Percentiles rank a stretch among this genome's conserved stretches.
Conservation (phyloP, 2,329 filamentous ascomycete genomes). For the Aspergillus quadricinctus region DNA sequence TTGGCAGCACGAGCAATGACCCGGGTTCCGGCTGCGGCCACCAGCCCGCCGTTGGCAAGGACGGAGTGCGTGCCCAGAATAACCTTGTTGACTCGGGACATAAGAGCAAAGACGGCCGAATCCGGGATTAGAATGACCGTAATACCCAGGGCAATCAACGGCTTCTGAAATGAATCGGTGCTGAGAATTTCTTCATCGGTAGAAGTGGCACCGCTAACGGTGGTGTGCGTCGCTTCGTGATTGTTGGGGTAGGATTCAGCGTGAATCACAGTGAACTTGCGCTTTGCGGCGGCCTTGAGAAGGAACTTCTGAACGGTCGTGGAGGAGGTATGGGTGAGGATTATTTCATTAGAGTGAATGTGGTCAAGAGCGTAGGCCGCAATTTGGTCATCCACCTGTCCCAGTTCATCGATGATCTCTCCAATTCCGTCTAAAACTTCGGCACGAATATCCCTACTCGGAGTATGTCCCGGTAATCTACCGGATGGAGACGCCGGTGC, state of each 20-base stretch:
- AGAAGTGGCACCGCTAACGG: constrained; percentile 52
- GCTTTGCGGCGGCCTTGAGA: constrained; percentile 77
- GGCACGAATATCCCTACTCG: constrained; percentile 67
- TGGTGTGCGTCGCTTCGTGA: constrained; percentile 59
- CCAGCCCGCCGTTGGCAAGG: constrained; percentile 78
- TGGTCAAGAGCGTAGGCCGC: constrained; percentile 82
- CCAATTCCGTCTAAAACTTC: constrained; percentile 92
- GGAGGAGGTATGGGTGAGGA: constrained; percentile 83
- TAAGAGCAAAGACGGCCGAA: constrained; percentile 83
- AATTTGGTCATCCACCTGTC: constrained; percentile 89
- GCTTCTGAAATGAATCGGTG: constrained; percentile 63
- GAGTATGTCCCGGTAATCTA: constrained; percentile 24
- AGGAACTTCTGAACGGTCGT: constrained; percentile 86
- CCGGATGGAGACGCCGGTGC: constrained; percentile 33
- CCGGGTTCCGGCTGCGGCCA: constrained; percentile 78
- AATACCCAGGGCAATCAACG: constrained; percentile 71
- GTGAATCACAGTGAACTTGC: constrained; percentile 87
- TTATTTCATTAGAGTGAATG: constrained; percentile 88
- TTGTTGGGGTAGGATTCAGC: constrained; percentile 70
- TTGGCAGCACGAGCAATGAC: constrained; percentile 81
- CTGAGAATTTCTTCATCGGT: constrained; percentile 47
- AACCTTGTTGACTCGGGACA: constrained; percentile 94
- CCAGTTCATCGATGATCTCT: constrained; percentile 93
- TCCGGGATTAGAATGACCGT: constrained; percentile 81
- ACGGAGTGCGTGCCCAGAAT: constrained; percentile 84